Evolutionary conservation across 163 green algal genomes (phyloP).

Genomic region (Trebouxiophyceae sp.): DNA sequence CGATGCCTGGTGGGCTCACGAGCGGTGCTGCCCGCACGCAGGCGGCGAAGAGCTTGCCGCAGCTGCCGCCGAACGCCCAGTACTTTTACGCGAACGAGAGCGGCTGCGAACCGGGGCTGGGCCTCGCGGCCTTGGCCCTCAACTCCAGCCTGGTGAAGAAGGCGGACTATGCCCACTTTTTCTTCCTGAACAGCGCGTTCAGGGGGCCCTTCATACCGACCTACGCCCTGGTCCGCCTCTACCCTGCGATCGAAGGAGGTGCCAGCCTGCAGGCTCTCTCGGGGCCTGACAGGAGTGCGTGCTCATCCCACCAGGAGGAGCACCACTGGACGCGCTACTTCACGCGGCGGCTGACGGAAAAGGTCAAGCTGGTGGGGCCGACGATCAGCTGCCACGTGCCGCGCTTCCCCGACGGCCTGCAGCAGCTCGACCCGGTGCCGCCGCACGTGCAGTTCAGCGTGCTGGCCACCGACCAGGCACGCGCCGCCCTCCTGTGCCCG

Average conservation of each 20-base stretch:
- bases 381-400: conserved; percentile 44
- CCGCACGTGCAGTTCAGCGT: conserved; percentile 37
- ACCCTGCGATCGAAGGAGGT: no score
- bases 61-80: conserved; percentile 29
- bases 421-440: conserved; percentile 19
- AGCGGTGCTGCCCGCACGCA: no score
- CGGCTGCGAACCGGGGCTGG: conserved; percentile 30
- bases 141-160: conserved; percentile 9
- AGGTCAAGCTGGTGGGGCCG: conserved; percentile 46
- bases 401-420: not conserved
- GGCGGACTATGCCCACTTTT: conserved; percentile 28
- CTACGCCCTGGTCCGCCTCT: conserved; percentile 14
- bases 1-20: no score
- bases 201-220: conserved; percentile 32
- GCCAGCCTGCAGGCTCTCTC: no score
- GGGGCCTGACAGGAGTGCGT: no score
- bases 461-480: conserved; percentile 31
- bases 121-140: conserved; percentile 31
- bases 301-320: conserved; percentile 2
- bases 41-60: conserved; percentile 6
- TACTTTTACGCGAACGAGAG: conserved; percentile 19
- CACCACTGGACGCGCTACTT: conserved; percentile 7
- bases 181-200: conserved; percentile 34
- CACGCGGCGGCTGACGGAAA: not conserved
- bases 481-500: not conserved